Conservation (phyloP, 306 rosid species). For the Hippophae gyantsensis region DNA sequence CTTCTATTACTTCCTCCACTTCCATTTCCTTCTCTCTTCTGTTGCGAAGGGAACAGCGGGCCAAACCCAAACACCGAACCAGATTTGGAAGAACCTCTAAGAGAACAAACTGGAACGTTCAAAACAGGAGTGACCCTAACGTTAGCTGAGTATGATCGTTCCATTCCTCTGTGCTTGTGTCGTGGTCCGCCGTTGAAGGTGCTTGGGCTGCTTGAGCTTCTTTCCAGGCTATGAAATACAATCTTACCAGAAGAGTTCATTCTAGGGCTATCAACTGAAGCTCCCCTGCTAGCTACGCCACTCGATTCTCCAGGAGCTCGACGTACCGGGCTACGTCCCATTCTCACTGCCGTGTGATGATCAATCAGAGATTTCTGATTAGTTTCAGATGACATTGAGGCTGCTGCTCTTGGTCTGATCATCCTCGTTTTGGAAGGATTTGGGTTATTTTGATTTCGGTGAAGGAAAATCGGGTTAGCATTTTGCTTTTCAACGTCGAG, state of each 20-base stretch:
- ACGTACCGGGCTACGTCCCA: conserved; percentile 56
- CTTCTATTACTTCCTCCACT: conserved; percentile 15
- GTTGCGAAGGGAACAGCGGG: conserved; percentile 67
- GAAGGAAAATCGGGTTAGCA: conserved; percentile 30
- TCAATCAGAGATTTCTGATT: conserved; percentile 28
- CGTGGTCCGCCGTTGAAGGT: conserved; percentile 87
- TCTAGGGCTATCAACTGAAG: conserved; percentile 82
- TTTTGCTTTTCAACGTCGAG: conserved; percentile 62
- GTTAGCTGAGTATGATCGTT: conserved; percentile 85
- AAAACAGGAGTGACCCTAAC: conserved; percentile 92
- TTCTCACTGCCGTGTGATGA: conserved; percentile 21
- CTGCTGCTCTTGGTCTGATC: conserved; percentile 33
- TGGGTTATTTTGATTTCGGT: conserved; percentile 31
- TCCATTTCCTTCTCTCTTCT: conserved; percentile 46
- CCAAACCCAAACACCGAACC: conserved; percentile 83
- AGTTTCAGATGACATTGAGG: conserved; percentile 22
- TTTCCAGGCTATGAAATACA: conserved; percentile 79
- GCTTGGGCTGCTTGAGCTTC: conserved; percentile 95
- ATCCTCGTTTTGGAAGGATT: conserved; percentile 36
- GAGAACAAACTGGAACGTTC: conserved; percentile 83
- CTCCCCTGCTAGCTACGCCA: conserved; percentile 51
- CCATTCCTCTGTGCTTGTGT: conserved; percentile 80
- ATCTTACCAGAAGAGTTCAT: conserved; percentile 93
- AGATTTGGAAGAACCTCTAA: conserved; percentile 65
- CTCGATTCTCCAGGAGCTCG: conserved; percentile 17